A percentile compares a stretch with the other conserved stretches of the same genome.
Evolutionary conservation across 2,329 filamentous ascomycete species (phyloP).

Genomic region (Cytospora leucostoma): DNA sequence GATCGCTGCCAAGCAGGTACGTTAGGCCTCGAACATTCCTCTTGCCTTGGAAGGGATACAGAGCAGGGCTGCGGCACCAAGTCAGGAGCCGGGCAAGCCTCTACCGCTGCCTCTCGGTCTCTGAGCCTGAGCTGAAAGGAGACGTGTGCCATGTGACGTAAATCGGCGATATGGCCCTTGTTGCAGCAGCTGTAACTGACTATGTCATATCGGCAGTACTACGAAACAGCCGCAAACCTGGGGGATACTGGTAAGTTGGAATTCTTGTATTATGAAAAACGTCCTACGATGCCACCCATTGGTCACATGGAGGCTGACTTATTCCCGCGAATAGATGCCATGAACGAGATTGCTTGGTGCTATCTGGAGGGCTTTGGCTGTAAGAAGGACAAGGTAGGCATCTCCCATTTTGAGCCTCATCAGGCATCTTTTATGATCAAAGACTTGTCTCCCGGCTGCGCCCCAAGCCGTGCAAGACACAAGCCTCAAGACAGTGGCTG

Average conservation of each 20-base stretch:
- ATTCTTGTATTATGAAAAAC: slow-evolving; percentile 2
- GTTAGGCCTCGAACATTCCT: slow-evolving; percentile 31
- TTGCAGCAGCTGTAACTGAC: slow-evolving; percentile 15
- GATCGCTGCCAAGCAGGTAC: slow-evolving; percentile 74
- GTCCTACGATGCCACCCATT: slow-evolving; percentile 14
- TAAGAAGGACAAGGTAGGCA: slow-evolving; percentile 95
- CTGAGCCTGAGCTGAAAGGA: slow-evolving; percentile 2
- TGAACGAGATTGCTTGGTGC: slow-evolving; percentile 97
- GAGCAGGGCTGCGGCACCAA: not conserved
- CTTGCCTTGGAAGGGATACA: not conserved
- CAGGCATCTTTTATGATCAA: not conserved
- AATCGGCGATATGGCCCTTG: not conserved
- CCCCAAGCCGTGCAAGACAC: not conserved
- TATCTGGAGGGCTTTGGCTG: slow-evolving; percentile 96
- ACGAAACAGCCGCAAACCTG: slow-evolving; percentile 94
- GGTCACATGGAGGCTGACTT: slow-evolving; percentile 34
- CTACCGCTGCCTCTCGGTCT: not conserved
- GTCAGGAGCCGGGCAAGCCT: not conserved
- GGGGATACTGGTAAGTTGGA: slow-evolving; percentile 72
- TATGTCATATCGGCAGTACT: slow-evolving; percentile 64
- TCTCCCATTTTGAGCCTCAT: not conserved
- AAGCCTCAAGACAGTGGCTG: slow-evolving; percentile 19
- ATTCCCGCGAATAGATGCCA: slow-evolving; percentile 66
- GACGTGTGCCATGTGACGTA: not conserved
- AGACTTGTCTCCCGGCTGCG: not conserved